Base-by-base conservation (phyloP, 2,329 filamentous ascomycete species). In the Pleomassaria siparia region DNA sequence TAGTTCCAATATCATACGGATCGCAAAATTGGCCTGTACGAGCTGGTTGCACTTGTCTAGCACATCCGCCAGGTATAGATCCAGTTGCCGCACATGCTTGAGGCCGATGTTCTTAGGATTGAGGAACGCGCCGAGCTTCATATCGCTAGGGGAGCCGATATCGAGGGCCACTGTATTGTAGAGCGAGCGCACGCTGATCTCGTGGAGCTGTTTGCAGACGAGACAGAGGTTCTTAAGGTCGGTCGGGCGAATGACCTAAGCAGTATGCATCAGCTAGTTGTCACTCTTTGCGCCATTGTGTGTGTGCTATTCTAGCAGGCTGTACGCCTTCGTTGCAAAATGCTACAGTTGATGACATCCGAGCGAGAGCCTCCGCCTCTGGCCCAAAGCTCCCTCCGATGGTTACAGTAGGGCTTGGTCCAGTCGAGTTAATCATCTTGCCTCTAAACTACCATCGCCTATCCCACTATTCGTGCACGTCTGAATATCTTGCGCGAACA, bases 141-240 rank as follows among this genome's bases (percentile, higher is more conserved):
- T 72, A 49, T 78, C 76, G 43, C 70, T 72, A 18, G 67, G 49
- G 25, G 68, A 70, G 39, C 76, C 76, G 16, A 79, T 66, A 40
- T 78, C 75, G 47, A 79, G 71, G 13, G 68, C 67, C 49, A 79
- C 73, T 50, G 73, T 69, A 49, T 71, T 64, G 59, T 79, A 79
- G 25, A 79, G 70, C 40, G 66, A 63, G 45, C 72, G 74, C 36
- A 72, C 73, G 40, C 74, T 68, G 56, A 78, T 71, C 25, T 74
- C 63, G 59, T 76, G 74, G 16, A 78, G 64, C 47, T 76, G 69
- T 47, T 74, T 75, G 62, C 70, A 75, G 6, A 72, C 69, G 29
- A 78, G 72, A 51, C 75, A 78, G 36, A 77, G 60, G 45, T 68
- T 74, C 50, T 73, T 73, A 56, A 78, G 72, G 51, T 78, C 74